phyloP scores from a whole-genome alignment of 2,329 filamentous ascomycete genomes.

The Apiospora saccharicola region DNA sequence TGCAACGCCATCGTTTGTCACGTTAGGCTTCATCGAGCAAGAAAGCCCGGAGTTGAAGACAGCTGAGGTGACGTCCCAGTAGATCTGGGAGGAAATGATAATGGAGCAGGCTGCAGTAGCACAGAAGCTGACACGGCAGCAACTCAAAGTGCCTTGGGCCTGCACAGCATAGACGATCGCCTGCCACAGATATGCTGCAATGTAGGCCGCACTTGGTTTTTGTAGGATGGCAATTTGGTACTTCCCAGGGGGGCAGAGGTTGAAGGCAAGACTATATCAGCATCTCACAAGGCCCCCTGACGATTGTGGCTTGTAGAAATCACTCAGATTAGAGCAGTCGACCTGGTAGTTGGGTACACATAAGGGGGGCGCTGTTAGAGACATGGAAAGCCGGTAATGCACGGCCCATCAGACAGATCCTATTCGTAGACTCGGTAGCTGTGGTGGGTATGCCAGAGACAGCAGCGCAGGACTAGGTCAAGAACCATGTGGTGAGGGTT shows the following conservation, averaged over 20 bases:
- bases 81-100: conserved; percentile 7
- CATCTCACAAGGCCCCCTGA: conserved; percentile 10
- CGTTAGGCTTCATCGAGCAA: conserved; percentile 15
- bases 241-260: conserved; percentile 1
- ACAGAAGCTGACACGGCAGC: conserved; percentile 29
- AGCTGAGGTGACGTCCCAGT: not conserved
- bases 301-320: conserved; percentile 15
- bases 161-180: conserved; percentile 23
- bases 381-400: conserved; percentile 11
- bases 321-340: not conserved
- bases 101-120: conserved; percentile 17
- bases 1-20: conserved; percentile 56
- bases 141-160: conserved; percentile 16
- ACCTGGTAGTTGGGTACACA: conserved; percentile 21
- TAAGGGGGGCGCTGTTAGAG: conserved; percentile 1
- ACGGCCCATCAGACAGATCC: conserved; percentile 13
- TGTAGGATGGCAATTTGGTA: conserved; percentile 8
- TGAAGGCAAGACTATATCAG: conserved; percentile 19
- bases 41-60: conserved; percentile 7
- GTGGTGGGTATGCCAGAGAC: not conserved
- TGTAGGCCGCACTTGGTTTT: conserved; percentile 5
- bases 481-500: conserved; percentile 14
- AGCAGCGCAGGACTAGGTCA: conserved; percentile 2
- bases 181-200: conserved; percentile 7
- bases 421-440: conserved; percentile 6